Evolutionary conservation across 2,329 filamentous ascomycete genomes (phyloP).

Genomic region (Xylaria sp.): DNA sequence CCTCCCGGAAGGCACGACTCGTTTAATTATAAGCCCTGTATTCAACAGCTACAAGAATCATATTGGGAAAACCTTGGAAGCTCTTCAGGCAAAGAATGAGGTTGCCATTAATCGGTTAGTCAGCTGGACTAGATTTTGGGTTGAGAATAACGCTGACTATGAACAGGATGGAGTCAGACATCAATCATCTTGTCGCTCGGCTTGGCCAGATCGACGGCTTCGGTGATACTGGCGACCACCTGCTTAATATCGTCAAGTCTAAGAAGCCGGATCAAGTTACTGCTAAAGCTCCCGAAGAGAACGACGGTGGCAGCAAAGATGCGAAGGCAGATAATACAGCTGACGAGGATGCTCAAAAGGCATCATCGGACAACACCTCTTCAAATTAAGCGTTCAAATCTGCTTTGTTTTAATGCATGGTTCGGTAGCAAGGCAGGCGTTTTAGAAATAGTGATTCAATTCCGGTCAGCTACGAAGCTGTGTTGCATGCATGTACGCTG

Average conservation of each 20-base stretch:
- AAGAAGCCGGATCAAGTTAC: conserved; percentile 58
- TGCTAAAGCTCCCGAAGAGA: conserved; percentile 20
- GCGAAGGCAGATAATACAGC: conserved; percentile 5
- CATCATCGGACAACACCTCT: conserved; percentile 36
- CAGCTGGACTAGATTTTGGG: not conserved
- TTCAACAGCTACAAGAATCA: conserved; percentile 85
- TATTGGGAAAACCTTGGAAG: conserved; percentile 76
- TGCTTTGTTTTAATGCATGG: conserved; percentile 24
- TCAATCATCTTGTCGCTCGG: conserved; percentile 76
- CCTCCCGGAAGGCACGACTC: conserved; percentile 78
- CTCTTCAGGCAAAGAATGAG: conserved; percentile 72
- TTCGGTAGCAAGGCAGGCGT: conserved; percentile 42
- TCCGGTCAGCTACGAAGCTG: not conserved
- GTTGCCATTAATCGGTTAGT: conserved; percentile 77
- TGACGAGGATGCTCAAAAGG: conserved; percentile 19
- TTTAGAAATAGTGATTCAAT: conserved; percentile 35
- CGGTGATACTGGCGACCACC: conserved; percentile 75
- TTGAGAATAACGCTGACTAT: conserved; percentile 13
- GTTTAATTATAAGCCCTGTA: conserved; percentile 86
- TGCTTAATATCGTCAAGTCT: conserved; percentile 71
- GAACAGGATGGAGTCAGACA: conserved; percentile 78
- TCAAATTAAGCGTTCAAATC: conserved; percentile 29
- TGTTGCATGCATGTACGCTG: conserved; percentile 10
- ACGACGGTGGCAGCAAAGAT: conserved; percentile 13
- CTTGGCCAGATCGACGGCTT: conserved; percentile 84